A percentile compares a stretch with the other conserved stretches of the same genome.
These are phyloP conservation scores for Fonsecaea erecta DNA, from an alignment of 2,329 filamentous ascomycete genomes.

Conservation along the genomic window DNA sequence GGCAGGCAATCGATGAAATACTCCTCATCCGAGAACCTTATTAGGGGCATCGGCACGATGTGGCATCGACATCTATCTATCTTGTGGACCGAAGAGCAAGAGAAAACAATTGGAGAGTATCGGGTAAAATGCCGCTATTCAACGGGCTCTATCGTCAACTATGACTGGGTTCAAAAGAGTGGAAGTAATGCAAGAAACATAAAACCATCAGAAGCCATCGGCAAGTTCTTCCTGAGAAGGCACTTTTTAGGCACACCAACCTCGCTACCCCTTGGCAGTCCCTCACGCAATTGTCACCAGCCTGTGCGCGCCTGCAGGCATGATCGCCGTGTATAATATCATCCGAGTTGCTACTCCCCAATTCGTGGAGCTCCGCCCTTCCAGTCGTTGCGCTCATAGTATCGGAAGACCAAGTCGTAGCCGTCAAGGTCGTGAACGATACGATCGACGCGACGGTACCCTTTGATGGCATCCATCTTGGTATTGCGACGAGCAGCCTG, in stretches of 20 bases:
- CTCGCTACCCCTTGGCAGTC: background rate
- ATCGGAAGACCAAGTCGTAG: slow-evolving; percentile 94
- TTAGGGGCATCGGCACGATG: too few species aligned
- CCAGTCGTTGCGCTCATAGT: slow-evolving; percentile 91
- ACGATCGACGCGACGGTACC: slow-evolving; percentile 87
- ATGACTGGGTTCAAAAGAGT: slow-evolving; percentile 4
- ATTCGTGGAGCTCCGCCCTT: slow-evolving; percentile 66
- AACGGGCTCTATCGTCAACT: background rate
- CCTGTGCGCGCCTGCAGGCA: background rate
- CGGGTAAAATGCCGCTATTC: background rate
- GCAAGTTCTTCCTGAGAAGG: background rate
- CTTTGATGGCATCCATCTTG: slow-evolving; percentile 76
- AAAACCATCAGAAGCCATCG: slow-evolving; percentile 1
- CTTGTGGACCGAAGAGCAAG: too few species aligned
- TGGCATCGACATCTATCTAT: too few species aligned
- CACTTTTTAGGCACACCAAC: background rate
- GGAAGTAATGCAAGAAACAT: slow-evolving; percentile 10
- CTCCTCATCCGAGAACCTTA: too few species aligned
- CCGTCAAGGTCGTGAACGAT: slow-evolving; percentile 98
- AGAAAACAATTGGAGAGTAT: background rate
- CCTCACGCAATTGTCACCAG: background rate
- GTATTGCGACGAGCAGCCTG: slow-evolving; percentile 51
- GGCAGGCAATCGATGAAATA: too few species aligned
- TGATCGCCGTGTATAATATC: background rate
- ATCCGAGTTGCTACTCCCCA: slow-evolving; percentile 54